Percentiles rank a stretch among this genome's conserved stretches.
phyloP scores from a whole-genome alignment of 1,284 basidiomycete genomes.

The Cutaneotrichosporon sp. region DNA sequence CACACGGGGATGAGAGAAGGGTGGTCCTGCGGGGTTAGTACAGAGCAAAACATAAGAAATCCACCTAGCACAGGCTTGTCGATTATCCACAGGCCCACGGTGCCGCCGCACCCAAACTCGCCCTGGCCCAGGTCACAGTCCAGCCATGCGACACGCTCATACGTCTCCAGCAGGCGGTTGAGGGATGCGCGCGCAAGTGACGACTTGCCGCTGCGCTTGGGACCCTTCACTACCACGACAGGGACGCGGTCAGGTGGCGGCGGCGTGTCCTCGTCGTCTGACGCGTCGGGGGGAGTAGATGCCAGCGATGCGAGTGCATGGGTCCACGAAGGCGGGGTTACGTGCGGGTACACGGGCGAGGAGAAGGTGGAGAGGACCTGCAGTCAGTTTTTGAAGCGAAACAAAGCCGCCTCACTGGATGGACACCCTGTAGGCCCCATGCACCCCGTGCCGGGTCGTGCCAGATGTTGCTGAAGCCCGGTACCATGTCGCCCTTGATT shows the following conservation, averaged over 20 bases:
- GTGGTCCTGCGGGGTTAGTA: conserved; percentile 59
- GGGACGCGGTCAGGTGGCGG: conserved; percentile 25
- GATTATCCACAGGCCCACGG: conserved; percentile 73
- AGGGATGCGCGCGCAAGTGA: conserved; percentile 69
- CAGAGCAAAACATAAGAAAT: too few species aligned
- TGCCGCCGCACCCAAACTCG: conserved; percentile 83
- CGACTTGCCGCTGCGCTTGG: conserved; percentile 85
- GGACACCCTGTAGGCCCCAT: conserved; percentile 54
- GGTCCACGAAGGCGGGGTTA: conserved; percentile 58
- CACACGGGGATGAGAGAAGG: conserved; percentile 71
- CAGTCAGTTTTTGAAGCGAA: neutral
- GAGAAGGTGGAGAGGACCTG: conserved; percentile 31
- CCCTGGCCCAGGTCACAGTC: conserved; percentile 92
- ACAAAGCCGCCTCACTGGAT: conserved; percentile 55
- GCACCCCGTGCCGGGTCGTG: conserved; percentile 27
- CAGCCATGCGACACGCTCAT: conserved; percentile 73
- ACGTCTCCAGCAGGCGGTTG: conserved; percentile 64
- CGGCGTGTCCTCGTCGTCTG: conserved; percentile 11
- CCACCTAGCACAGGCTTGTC: conserved; percentile 64
- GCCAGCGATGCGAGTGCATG: conserved; percentile 47
- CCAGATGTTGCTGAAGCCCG: conserved; percentile 45
- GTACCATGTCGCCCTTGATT: conserved; percentile 37
- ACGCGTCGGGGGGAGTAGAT: conserved; percentile 2
- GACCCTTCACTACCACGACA: conserved; percentile 65
- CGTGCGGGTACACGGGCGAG: conserved; percentile 50